Evolutionary conservation across 2,329 filamentous ascomycete genomes (phyloP).

Genomic region (Botryotinia globosa): DNA sequence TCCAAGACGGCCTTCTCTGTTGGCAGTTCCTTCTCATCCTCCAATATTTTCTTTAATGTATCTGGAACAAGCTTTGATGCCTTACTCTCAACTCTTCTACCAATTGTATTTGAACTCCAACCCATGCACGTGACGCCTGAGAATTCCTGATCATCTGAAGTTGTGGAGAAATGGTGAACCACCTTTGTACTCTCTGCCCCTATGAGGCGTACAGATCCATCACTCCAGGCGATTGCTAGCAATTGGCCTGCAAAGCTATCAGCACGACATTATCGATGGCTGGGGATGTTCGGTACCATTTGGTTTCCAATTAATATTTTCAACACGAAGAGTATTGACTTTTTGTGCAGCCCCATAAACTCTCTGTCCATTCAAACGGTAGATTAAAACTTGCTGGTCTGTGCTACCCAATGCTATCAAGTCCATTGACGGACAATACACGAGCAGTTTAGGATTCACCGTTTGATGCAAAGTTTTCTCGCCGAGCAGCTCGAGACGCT

Average conservation of each 20-base stretch:
- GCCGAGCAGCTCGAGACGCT: constrained; percentile 45
- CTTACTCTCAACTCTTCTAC: constrained; percentile 25
- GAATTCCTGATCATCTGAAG: constrained; percentile 30
- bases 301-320: constrained; percentile 41
- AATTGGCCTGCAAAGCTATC: constrained; percentile 53
- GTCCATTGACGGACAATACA: constrained; percentile 83
- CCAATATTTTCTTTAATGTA: constrained; percentile 30
- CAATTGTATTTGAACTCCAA: constrained; percentile 39
- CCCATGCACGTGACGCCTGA: constrained; percentile 46
- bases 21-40: constrained; percentile 19
- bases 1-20: constrained; percentile 41
- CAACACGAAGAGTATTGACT: constrained; percentile 40
- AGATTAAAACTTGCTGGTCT: constrained; percentile 69
- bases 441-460: constrained; percentile 57
- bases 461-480: constrained; percentile 57
- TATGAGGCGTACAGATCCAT: constrained; percentile 73
- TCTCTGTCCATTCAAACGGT: constrained; percentile 72
- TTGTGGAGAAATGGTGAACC: constrained; percentile 62
- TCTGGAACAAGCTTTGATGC: constrained; percentile 15
- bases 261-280: constrained; percentile 7
- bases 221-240: constrained; percentile 79
- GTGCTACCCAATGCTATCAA: constrained; percentile 71
- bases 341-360: constrained; percentile 52
- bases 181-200: constrained; percentile 79
- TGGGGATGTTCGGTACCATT: constrained; percentile 33